Evolutionary conservation across 805 yeast species (phyloP), one percentile per base, ranked within the genome.

Genomic region (Barnettozyma populi): DNA sequence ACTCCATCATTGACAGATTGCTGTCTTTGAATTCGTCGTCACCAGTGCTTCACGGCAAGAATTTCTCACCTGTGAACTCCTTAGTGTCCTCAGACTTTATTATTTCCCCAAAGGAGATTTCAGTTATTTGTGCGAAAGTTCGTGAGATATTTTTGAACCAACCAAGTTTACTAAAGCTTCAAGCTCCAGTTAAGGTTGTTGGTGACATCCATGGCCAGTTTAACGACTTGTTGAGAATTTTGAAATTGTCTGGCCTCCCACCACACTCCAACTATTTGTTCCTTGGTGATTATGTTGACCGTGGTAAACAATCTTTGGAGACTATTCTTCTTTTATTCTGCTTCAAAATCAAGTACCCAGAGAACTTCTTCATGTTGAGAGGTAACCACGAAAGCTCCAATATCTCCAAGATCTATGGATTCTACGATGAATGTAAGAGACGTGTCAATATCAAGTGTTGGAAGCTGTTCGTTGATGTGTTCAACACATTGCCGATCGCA

Each of bases 381-480:
- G 99, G 99, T 19, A 94, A 94, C 67, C 99, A 94, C 69, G 99
- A 94, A 70, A 88, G 96, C 67, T 97, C 99, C 19, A 89, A 88
- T 61, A 95, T 94, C 48, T 92, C 98, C 2, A 79, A 97, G 54
- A 96, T 94, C 29, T 94, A 94, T 67, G 99, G 99, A 2, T 94
- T 94, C 62, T 94, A 90, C 64, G 99, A 94, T 68, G 99, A 94
- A 69, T 94, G 99, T 72, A 94, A 94, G 65, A 79, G 99, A 60
- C 76, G 99, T 52, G 81, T 96, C 59, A 87, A 85, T 61, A 79
- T 90, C 59, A 94, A 92, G 64, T 86, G 90, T 1, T 94, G 99
- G 99, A 90, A 90, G 64, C 69, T 80, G 25, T 94, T 94, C 61
- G 80, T 94, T 56, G 99, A 94, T 70, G 90, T 96, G 1, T 94